Evolutionary conservation across 2,329 filamentous ascomycete genomes (phyloP), one percentile per base, ranked within the genome.

Genomic region (Lachnum nothofagi): DNA sequence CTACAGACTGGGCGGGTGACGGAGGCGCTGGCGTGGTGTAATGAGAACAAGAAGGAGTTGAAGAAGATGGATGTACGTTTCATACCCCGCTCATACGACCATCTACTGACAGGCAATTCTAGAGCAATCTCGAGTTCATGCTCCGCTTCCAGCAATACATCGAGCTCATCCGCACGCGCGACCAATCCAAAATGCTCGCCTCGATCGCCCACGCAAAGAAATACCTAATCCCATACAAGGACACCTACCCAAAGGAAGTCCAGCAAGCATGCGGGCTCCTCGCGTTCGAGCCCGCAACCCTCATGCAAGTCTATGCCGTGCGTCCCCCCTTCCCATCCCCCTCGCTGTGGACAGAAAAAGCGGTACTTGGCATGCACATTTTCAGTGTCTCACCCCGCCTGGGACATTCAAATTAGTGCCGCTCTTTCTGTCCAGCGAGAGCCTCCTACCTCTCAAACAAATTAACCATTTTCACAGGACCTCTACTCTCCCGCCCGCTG

Each of bases 121-220:
- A 89, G 77, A 89, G 85, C 62, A 87, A 86, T 57, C 78, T 98
- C 14, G 93, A 98, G 68, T 95, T 95, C 63, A 88, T 95, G 75
- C 78, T 98, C 37, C 84, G 93, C 10, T 77, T 94, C 61, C 93
- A 98, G 67, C 91, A 97, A 66, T 97, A 91, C 66, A 91, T 97
- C 60, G 93, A 97, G 68, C 76, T 97, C 52, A 82, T 95, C 51
- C 78, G 91, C 51, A 80, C 76, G 33, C 79, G 79, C 46, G 75
- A 83, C 4, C 73, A 77, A 20, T 65, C 71, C 5, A 89, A 85
- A 63, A 74, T 86, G 38, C 69, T 82, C 41, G 90, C 96, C 55
- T 90, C 91, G 10, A 86, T 90, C 53, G 67, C 76, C 20, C 88
- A 97, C 70, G 90, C 90, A 22, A 85, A 83, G 64, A 95, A 88